These are phyloP conservation scores for Nasturtium officinale DNA, from an alignment of 345 rosid genomes.

Conservation along the genomic window DNA sequence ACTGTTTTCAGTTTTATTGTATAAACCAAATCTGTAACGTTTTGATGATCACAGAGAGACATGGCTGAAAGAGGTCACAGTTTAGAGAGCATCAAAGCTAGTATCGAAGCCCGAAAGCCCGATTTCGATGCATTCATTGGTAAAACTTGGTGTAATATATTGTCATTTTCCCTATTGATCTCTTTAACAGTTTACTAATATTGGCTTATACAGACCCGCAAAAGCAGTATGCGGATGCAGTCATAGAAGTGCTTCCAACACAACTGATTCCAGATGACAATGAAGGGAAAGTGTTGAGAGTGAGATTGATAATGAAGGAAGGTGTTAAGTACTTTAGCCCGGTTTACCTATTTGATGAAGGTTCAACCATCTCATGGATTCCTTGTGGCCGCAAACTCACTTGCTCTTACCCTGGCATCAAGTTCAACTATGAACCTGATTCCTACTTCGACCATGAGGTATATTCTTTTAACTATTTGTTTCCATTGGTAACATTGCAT, in stretches of 20 bases:
- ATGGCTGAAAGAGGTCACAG: conserved; percentile 99
- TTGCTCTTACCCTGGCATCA: conserved; percentile 98
- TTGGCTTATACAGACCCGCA: conserved; percentile 72
- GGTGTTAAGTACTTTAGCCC: conserved; percentile 87
- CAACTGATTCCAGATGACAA: conserved; percentile 85
- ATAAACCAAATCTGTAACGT: neutral
- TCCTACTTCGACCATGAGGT: conserved; percentile 86
- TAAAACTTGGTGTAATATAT: conserved; percentile 26
- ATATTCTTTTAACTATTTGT: neutral
- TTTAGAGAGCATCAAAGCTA: conserved; percentile 95
- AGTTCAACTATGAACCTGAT: conserved; percentile 80
- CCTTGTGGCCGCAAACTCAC: conserved; percentile 98
- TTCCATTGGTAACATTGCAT: neutral
- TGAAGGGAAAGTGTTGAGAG: conserved; percentile 92
- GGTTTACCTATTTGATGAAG: conserved; percentile 92
- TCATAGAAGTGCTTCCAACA: conserved; percentile 90
- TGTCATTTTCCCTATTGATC: neutral
- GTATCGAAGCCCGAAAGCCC: conserved; percentile 94
- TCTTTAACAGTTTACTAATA: neutral
- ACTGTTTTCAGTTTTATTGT: neutral
- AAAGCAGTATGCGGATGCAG: conserved; percentile 93
- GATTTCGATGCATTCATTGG: conserved; percentile 96
- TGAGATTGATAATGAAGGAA: conserved; percentile 92
- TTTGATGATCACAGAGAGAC: conserved; percentile 68
- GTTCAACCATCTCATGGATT: conserved; percentile 87